Conservation (phyloP, 371 early-diverging fungal genomes). For the Mucor lusitanicus region DNA sequence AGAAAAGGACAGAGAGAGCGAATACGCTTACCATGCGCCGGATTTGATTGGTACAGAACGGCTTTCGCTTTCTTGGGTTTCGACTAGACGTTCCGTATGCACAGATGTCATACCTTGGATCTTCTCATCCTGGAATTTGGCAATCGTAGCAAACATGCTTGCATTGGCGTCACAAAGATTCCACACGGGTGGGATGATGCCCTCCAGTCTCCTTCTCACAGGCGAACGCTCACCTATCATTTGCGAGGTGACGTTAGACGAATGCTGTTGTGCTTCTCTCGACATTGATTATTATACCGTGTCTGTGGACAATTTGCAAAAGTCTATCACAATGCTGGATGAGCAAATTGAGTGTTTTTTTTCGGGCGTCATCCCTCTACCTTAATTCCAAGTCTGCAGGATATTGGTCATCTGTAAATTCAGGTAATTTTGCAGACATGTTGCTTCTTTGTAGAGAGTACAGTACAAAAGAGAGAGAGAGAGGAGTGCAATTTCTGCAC, state of each 20-base stretch:
- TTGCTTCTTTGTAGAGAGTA: background rate
- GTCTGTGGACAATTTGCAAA: constrained; percentile 59
- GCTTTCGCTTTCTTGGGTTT: constrained; percentile 19
- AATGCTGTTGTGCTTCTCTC: background rate
- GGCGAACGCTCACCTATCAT: constrained; percentile 57
- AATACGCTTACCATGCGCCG: constrained; percentile 44
- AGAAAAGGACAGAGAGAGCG: background rate
- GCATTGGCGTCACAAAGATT: constrained; percentile 53
- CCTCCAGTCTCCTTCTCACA: constrained; percentile 41
- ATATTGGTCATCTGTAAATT: constrained; percentile 23
- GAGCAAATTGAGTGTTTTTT: background rate
- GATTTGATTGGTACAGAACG: constrained; percentile 19
- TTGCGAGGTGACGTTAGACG: background rate
- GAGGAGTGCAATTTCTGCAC: background rate
- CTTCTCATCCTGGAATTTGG: constrained; percentile 21
- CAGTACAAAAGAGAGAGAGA: background rate
- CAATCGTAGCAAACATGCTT: constrained; percentile 51
- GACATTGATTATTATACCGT: constrained; percentile 41
- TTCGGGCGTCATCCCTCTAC: constrained; percentile 18
- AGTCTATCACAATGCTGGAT: constrained; percentile 21
- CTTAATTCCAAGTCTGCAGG: constrained; percentile 32
- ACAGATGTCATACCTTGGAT: constrained; percentile 1
- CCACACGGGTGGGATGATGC: constrained; percentile 53
- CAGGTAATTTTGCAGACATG: constrained; percentile 36
- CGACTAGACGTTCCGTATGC: constrained; percentile 40